Evolutionary conservation across 139 green algal genomes (phyloP), one percentile per base, ranked within the genome.

Genomic region (Limnomonas spitsbergensis): DNA sequence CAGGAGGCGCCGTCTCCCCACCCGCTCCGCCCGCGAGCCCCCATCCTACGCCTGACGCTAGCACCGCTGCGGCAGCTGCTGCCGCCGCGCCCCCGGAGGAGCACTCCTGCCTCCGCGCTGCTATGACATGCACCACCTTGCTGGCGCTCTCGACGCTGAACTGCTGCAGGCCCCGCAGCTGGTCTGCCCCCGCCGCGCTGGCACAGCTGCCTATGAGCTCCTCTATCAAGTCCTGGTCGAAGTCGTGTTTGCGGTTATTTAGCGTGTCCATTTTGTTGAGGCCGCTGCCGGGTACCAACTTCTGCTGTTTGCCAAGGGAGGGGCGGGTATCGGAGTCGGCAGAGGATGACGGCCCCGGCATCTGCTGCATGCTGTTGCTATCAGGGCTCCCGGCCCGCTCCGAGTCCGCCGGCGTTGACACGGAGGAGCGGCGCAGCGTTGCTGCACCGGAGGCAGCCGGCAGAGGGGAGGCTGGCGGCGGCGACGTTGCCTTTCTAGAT

Each of bases 1-100:
- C n/a, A n/a, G n/a, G n/a, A n/a, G n/a, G n/a, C n/a, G n/a, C n/a
- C n/a, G n/a, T n/a, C n/a, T n/a, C n/a, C n/a, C n/a, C n/a, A n/a
- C n/a, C n/a, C n/a, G n/a, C n/a, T n/a, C 39, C 34, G 27, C 66
- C 42, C 53, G 53, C 67, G 67, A 81, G 53, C 35, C 80, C 80
- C 80, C 80, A 84, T 24, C 80, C 80, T n/a, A 84, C 80, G n/a
- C 75, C 80, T 3, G 73, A 74, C 9, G 80, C 68, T n/a, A n/a
- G n/a, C n/a, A n/a, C n/a, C 3, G 73, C 80, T 26, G 80, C 68
- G 66, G 66, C 14, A 4, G 26, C 39, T 14, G 40, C 36, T 24
- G 68, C 34, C 7, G 36, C 29, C 4, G 68, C 7, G 7, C 68
- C 68, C 7, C 4, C 36, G 35, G 24, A n/a, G 29, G 29, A 70